A percentile compares a stretch with the other conserved stretches of the same genome.
Evolutionary conservation across 331 rosid species (phyloP).

Genomic region (Arachis monticola): DNA sequence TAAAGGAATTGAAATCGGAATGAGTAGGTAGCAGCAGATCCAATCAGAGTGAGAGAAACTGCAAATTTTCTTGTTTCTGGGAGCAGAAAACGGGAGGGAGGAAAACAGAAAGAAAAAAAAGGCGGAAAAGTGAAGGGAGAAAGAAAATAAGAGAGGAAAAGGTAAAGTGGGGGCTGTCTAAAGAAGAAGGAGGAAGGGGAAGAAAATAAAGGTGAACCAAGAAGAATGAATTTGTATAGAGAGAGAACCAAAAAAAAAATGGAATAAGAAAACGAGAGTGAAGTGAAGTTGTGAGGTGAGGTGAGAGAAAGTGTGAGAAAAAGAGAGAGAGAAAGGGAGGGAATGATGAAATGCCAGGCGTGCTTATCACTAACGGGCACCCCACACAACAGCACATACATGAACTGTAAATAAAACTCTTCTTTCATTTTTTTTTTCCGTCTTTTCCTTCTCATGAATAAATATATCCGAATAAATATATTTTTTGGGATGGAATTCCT

Average conservation of each 20-base stretch:
- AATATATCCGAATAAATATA: neutral
- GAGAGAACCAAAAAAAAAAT: slow-evolving; percentile 31
- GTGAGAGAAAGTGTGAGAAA: neutral
- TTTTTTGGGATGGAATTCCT: neutral
- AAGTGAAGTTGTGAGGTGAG: slow-evolving; percentile 21
- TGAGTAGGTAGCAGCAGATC: slow-evolving; percentile 47
- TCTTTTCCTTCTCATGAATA: neutral
- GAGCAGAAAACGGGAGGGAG: slow-evolving; percentile 25
- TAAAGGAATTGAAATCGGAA: slow-evolving; percentile 39
- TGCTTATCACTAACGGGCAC: slow-evolving; percentile 89
- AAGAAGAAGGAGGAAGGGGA: slow-evolving; percentile 26
- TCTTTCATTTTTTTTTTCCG: slow-evolving; percentile 4
- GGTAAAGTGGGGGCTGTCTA: slow-evolving; percentile 37
- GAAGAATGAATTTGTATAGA: slow-evolving; percentile 42
- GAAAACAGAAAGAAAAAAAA: slow-evolving; percentile 37
- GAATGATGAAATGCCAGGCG: slow-evolving; percentile 94
- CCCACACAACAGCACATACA: slow-evolving; percentile 54
- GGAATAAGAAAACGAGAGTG: neutral
- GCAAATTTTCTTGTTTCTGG: slow-evolving; percentile 29
- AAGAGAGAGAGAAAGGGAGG: slow-evolving; percentile 51
- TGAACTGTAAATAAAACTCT: slow-evolving; percentile 64
- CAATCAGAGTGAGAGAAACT: slow-evolving; percentile 41
- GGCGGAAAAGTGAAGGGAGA: slow-evolving; percentile 4
- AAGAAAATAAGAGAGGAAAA: slow-evolving; percentile 36
- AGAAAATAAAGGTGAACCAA: slow-evolving; percentile 18